Evolutionary conservation across 768 basidiomycete genomes (phyloP), one percentile per base, ranked within the genome.

Genomic region (Paxillus ammoniavirescens): DNA sequence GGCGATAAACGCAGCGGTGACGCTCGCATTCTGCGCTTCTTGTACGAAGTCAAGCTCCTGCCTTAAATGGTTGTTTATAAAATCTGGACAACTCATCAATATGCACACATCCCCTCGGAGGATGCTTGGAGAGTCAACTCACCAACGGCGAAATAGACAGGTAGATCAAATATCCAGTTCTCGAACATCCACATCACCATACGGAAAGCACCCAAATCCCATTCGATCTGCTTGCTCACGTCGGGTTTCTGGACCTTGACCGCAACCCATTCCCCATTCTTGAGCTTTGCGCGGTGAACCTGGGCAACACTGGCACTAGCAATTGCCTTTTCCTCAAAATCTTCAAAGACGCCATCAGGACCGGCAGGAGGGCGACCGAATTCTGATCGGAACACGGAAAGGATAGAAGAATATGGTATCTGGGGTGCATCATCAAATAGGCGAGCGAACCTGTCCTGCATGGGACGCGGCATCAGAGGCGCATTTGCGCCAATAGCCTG

Each of bases 221-320:
- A 92, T 57, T 90, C 84, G 74, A 89, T 86, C 72, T 97, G 94
- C 60, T 82, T 90, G 47, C 78, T 79, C 6, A 98, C 91, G 33
- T 84, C 88, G 2, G 92, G 93, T 62, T 95, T 96, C 73, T 97
- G 93, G 18, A 91, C 77, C 73, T 98, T 98, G 56, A 98, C 94
- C 0, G 94, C 95, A 2, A 98, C 93, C 82, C 87, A 87, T 35
- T 80, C 74, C 31, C 69, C 72, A 18, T 53, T 67, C 58, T 73
- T 77, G 40, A 86, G 65, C n/a, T 69, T 75, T 5, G 95, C 95
- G 42, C 80, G 78, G 65, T 97, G 94, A 0, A 97, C 95, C 66
- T 97, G 95, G 0, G 94, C 94, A 53, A 98, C 87, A 60, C 89
- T 91, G 2, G 95, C 95, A 56, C 89, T 91, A 0, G 94, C 94